These are phyloP conservation scores for Ambrosia artemisiifolia DNA, from an alignment of 129 eudicot genomes.

Conservation along the genomic window DNA sequence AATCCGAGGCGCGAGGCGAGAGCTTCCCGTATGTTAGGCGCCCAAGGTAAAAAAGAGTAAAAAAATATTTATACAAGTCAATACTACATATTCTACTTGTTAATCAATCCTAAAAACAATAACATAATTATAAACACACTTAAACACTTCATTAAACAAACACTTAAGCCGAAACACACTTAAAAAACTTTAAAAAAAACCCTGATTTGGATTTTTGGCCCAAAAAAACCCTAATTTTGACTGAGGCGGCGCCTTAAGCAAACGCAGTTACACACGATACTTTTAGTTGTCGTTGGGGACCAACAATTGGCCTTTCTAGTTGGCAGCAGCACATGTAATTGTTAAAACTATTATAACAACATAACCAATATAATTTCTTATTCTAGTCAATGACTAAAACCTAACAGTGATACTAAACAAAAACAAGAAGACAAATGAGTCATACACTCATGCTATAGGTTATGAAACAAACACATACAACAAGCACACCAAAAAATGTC, in stretches of 20 bases:
- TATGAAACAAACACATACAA: constrained; percentile 22
- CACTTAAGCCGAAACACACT: no score
- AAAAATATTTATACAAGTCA: no score
- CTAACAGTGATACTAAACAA: constrained; percentile 23
- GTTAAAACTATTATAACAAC: not conserved
- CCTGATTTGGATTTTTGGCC: no score
- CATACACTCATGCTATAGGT: constrained; percentile 17
- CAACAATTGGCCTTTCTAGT: constrained; percentile 9
- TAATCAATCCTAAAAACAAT: no score
- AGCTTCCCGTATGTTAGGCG: no score
- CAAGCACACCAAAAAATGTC: constrained; percentile 26
- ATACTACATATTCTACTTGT: no score
- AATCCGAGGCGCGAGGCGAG: no score
- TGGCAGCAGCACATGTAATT: constrained; percentile 6
- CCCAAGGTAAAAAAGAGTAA: no score
- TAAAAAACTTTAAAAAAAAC: no score
- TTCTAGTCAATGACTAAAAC: constrained; percentile 6
- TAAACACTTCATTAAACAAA: no score
- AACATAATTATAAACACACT: no score
- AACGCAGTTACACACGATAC: not conserved
- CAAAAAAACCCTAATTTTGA: no score
- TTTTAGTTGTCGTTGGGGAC: constrained; percentile 4
- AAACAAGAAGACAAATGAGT: constrained; percentile 33
- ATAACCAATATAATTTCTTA: not conserved
- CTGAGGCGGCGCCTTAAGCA: not conserved